Evolutionary conservation across 768 basidiomycete genomes (phyloP).

Genomic region (Tricholomella constricta): DNA sequence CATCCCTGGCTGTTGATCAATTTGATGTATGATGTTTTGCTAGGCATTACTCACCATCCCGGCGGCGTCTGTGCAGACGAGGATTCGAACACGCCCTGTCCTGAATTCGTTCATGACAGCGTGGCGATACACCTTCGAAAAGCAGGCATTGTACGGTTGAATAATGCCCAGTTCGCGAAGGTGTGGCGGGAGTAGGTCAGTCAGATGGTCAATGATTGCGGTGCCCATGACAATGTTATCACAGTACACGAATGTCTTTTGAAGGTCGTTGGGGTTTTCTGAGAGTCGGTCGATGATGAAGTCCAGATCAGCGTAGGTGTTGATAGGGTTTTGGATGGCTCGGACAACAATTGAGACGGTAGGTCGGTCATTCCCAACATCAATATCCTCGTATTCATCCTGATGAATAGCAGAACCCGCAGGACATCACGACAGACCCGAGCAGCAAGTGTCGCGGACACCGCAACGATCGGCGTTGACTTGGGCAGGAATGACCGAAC

Average conservation of each 20-base stretch:
- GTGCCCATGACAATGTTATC: constrained; percentile 27
- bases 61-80: constrained; percentile 40
- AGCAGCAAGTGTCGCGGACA: constrained; percentile 34
- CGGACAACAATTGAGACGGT: constrained; percentile 38
- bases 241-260: constrained; percentile 30
- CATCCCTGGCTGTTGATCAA: constrained; percentile 17
- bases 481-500: constrained; percentile 3
- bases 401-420: constrained; percentile 26
- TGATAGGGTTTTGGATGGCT: constrained; percentile 31
- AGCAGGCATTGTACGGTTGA: constrained; percentile 28
- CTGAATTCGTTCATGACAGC: constrained; percentile 27
- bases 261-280: constrained; percentile 18
- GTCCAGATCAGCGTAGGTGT: constrained; percentile 33
- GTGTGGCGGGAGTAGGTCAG: constrained; percentile 4
- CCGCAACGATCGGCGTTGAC: constrained; percentile 29
- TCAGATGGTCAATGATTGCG: constrained; percentile 28
- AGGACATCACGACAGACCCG: constrained; percentile 30
- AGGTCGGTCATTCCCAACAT: constrained; percentile 34
- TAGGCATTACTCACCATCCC: constrained; percentile 31
- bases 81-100: constrained; percentile 23
- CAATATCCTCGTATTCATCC: constrained; percentile 17
- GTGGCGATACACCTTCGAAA: constrained; percentile 17
- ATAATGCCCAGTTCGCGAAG: constrained; percentile 20
- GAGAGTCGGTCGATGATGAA: constrained; percentile 27
- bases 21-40: not conserved